Base-by-base conservation (phyloP, 331 rosid genomes). In the Ulmus americana region DNA sequence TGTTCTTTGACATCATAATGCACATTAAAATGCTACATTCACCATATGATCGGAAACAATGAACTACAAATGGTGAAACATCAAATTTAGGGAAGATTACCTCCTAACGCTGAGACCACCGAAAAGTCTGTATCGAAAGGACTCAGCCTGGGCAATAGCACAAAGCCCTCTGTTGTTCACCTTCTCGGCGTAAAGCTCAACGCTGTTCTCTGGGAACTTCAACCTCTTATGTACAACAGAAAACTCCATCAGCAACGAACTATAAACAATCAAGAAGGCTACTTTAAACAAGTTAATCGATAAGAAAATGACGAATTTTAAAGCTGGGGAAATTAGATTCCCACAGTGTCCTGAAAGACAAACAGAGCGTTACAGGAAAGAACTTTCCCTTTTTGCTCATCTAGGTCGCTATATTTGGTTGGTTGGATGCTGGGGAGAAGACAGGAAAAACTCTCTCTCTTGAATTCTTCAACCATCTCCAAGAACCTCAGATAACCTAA, bases 341-440 rank as follows among this genome's bases (percentile, higher is more conserved):
- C n/a, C n/a, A n/a, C n/a, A n/a, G n/a, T n/a, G n/a, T n/a, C n/a
- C n/a, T n/a, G n/a, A n/a, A n/a, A n/a, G n/a, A n/a, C n/a, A n/a
- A n/a, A n/a, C n/a, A n/a, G 5, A 20, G 5, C 28, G 51, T 3
- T 48, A 52, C 16, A 9, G 45, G 12, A 28, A 45, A 55, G 1
- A 91, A 96, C 88, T 88, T 91, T 77, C 95, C 75, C 88, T 88
- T 88, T 76, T 91, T 91, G 83, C 97, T 91, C 84, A 88, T 83
- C 54, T 88, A 95, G 6, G 86, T 82, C 43, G 95, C 85, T 95
- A 88, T 88, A 14, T 39, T 84, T 45, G 54, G 20, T 8, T 43
- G 41, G 8, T 6, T 57, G 8, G 61, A 53, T 39, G 42, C 56
- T 28, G n/a, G 6, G 18, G 18, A 20, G 8, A 10, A 46, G 50